phyloP scores from a whole-genome alignment of 345 rosid genomes.

The Melaleuca alternifolia region DNA sequence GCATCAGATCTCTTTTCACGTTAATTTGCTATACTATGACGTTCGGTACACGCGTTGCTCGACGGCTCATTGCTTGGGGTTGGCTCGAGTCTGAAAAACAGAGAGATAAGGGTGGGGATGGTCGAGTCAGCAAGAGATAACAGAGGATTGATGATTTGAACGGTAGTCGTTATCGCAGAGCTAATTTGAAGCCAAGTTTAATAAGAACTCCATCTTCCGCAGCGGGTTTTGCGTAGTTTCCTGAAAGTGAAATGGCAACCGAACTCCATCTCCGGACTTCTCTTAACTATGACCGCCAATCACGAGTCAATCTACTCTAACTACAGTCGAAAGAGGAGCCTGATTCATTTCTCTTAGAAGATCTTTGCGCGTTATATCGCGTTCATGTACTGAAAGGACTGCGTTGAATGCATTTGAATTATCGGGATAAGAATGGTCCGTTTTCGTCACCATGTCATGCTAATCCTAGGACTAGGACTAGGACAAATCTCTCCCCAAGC shows the following conservation, averaged over 20 bases:
- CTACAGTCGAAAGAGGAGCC: too few species aligned
- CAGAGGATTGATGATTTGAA: too few species aligned
- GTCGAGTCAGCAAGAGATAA: neutral
- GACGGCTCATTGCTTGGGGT: neutral
- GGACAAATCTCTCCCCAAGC: neutral
- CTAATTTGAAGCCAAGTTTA: too few species aligned
- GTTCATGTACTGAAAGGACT: rapidly evolving
- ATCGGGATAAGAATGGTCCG: neutral
- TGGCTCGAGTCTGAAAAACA: neutral
- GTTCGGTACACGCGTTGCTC: too few species aligned
- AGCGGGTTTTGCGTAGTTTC: neutral
- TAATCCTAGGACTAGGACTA: neutral
- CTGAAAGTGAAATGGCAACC: neutral
- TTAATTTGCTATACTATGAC: neutral
- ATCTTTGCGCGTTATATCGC: rapidly evolving
- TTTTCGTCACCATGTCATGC: neutral
- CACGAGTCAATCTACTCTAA: neutral
- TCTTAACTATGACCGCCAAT: neutral
- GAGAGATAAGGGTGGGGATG: neutral
- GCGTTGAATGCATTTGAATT: neutral
- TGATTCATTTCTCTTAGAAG: neutral
- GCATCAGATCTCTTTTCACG: too few species aligned
- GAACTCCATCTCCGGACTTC: neutral
- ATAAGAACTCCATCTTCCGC: neutral
- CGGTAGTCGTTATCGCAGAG: too few species aligned